These are phyloP conservation scores for Diaporthe batatas DNA, from an alignment of 2,329 filamentous ascomycete genomes.

Conservation along the genomic window DNA sequence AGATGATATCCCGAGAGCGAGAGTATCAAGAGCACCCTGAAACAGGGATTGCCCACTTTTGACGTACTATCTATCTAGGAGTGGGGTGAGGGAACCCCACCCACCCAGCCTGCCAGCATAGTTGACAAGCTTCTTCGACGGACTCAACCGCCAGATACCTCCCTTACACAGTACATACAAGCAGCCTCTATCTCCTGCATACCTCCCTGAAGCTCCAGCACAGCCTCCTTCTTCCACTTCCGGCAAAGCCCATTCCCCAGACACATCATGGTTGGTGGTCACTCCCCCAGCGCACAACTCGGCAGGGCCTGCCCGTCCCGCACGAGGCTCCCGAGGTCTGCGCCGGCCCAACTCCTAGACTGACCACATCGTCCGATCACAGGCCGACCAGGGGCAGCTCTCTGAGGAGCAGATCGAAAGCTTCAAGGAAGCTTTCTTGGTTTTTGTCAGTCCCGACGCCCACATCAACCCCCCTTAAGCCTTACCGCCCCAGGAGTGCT, in stretches of 20 bases:
- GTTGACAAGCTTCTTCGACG: slow-evolving; percentile 31
- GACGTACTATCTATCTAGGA: slow-evolving; percentile 25
- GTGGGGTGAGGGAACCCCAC: slow-evolving; percentile 29
- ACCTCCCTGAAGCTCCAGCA: slow-evolving; percentile 33
- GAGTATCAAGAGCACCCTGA: not conserved
- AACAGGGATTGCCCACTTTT: slow-evolving; percentile 36
- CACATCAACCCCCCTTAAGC: not conserved
- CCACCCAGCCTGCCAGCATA: slow-evolving; percentile 32
- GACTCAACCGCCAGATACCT: slow-evolving; percentile 27
- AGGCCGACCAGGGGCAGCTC: slow-evolving; percentile 31
- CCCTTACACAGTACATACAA: slow-evolving; percentile 5
- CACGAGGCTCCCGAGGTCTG: slow-evolving; percentile 10
- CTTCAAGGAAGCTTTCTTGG: slow-evolving; percentile 33
- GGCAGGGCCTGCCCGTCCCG: not conserved
- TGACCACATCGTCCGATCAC: slow-evolving; percentile 24
- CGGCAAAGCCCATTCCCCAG: not conserved
- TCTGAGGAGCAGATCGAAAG: slow-evolving; percentile 33
- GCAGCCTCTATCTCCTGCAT: slow-evolving; percentile 13
- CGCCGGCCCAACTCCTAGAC: slow-evolving; percentile 14
- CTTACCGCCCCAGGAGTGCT: not conserved
- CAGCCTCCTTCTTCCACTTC: slow-evolving; percentile 28
- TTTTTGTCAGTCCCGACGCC: slow-evolving; percentile 28
- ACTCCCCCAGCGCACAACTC: not conserved
- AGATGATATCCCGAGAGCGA: slow-evolving; percentile 1
- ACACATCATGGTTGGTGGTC: slow-evolving; percentile 28